Evolutionary conservation across 1,139 yeast genomes (phyloP).

Genomic region (Debaryomyces coudertii): DNA sequence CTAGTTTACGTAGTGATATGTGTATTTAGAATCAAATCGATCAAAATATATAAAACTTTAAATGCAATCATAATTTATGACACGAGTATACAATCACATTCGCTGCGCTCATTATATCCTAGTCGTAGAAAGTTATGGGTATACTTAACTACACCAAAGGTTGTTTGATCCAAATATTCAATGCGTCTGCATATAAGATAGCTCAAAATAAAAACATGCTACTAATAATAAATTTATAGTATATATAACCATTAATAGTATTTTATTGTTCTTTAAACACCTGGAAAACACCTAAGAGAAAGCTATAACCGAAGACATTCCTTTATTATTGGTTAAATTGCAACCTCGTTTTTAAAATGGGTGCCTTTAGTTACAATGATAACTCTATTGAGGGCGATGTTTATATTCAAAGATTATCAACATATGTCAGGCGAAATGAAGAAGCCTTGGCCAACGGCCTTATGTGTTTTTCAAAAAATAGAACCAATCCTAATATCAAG

Average conservation of each 20-base stretch:
- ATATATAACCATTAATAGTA: background rate
- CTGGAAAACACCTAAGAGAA: background rate
- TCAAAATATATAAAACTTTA: background rate
- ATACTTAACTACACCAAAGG: background rate
- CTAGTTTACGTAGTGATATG: background rate
- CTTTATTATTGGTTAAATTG: background rate
- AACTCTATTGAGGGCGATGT: slow-evolving; percentile 47
- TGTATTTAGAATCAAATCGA: background rate
- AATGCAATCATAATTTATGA: background rate
- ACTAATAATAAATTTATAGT: slow-evolving; percentile 1
- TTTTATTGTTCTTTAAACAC: background rate
- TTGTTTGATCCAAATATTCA: background rate
- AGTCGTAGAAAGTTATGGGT: background rate
- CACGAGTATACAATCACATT: background rate
- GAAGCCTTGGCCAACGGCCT: slow-evolving; percentile 51
- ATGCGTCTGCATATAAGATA: background rate
- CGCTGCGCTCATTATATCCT: background rate
- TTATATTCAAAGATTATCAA: slow-evolving; percentile 44
- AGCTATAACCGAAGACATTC: background rate
- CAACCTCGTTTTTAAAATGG: slow-evolving; percentile 18
- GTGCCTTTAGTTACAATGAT: slow-evolving; percentile 24
- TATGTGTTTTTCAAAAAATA: slow-evolving; percentile 42
- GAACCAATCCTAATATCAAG: slow-evolving; percentile 35
- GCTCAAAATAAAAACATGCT: background rate
- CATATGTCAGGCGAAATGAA: slow-evolving; percentile 46